These are phyloP conservation scores for Aspergillus texensis DNA, from an alignment of 2,329 filamentous ascomycete genomes.

Conservation along the genomic window DNA sequence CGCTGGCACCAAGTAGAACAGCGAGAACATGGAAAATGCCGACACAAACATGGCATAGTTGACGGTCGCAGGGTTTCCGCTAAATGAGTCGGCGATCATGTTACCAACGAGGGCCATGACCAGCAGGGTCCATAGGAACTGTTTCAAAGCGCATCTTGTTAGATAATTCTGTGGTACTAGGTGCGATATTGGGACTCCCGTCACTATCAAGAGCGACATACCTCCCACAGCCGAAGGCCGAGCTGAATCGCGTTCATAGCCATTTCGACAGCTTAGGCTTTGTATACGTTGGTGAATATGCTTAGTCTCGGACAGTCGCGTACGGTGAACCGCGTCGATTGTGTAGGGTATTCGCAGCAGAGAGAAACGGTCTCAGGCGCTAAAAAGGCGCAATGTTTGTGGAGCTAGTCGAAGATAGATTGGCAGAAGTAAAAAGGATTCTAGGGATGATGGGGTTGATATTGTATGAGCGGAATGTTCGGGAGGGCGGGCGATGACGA, in stretches of 20 bases:
- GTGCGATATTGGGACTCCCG: not conserved
- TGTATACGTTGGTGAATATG: not conserved
- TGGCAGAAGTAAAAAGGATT: conserved; percentile 10
- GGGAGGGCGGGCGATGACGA: conserved; percentile 35
- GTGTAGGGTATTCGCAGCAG: not conserved
- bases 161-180: not conserved
- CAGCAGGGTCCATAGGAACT: conserved; percentile 64
- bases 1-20: conserved; percentile 52
- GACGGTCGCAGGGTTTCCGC: conserved; percentile 60
- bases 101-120: conserved; percentile 65
- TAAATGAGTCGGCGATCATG: conserved; percentile 58
- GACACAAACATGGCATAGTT: conserved; percentile 55
- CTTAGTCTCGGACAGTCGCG: not conserved
- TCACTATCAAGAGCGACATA: conserved; percentile 14
- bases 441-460: conserved; percentile 12
- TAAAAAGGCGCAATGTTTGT: not conserved
- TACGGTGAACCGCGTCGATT: not conserved
- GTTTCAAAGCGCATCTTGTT: conserved; percentile 1
- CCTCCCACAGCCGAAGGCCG: conserved; percentile 38
- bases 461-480: conserved; percentile 35
- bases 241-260: conserved; percentile 30
- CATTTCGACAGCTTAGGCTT: conserved; percentile 26
- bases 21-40: conserved; percentile 51
- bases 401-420: conserved; percentile 8
- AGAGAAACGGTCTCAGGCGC: not conserved